Evolutionary conservation across 2,329 filamentous ascomycete species (phyloP), one percentile per base, ranked within the genome.

Genomic region (Penicillium janthinellum): DNA sequence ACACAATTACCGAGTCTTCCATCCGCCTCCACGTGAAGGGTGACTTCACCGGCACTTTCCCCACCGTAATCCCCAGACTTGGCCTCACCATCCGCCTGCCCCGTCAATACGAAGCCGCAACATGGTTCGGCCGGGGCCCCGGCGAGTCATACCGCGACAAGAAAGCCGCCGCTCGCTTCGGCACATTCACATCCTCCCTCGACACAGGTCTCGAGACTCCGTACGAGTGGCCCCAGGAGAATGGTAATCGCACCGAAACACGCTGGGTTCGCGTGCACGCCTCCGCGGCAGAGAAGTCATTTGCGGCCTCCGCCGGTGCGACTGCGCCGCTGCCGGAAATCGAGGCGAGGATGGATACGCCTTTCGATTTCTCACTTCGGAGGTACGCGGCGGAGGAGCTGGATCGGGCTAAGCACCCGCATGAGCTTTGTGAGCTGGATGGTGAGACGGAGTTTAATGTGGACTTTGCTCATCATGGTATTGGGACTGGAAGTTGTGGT

Each of bases 211-310:
- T 90, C 28, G 82, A 84, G 68, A 81, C 82, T 0, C 77, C 79
- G 0, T 90, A 89, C 66, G 88, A 90, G 17, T 85, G 86, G 22
- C 88, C 88, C 0, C 88, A 91, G 70, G 88, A 90, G 66, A 85
- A 83, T 54, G 86, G 86, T 0, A 90, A 90, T 70, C 79, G 85
- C 14, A 84, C 84, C 56, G 85, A 85, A 37, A 84, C 83, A 0
- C 78, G 84, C 6, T 90, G 85, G 83, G 72, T 89, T 3, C 73
- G 75, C 11, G 67, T 59, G 14, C 60, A 56, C 31, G 65, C 58
- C 15, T 60, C 53, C 1, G 15, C 38, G 22, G n/a, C 22, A 1
- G 41, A 51, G 14, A 28, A 3, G 1, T 37, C 56, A 1, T 52
- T 52, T 45, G 37, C 47, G 5, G 45, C 59, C 2, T 58, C 47